Base-by-base conservation (phyloP, 257 asterid species). In the Marsdenia floribunda region DNA sequence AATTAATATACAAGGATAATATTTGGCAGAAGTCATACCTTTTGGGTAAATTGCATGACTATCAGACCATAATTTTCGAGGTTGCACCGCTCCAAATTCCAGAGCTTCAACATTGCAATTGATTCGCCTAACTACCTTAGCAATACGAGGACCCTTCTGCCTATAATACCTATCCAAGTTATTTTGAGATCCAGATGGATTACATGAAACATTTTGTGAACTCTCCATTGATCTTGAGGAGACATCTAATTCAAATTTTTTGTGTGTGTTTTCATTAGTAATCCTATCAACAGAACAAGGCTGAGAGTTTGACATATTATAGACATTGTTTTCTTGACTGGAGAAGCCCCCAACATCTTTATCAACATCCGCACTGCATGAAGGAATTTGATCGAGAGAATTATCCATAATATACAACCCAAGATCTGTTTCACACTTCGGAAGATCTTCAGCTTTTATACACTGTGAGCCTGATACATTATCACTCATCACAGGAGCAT, bases 101-200 rank as follows among this genome's bases (percentile, higher is more conserved):
- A 90, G 79, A 69, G 88, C 86, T 80, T 94, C 97, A 29, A 90
- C 93, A 70, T 83, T 92, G 90, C 97, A 94, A 80, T 80, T 89
- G 74, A 94, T 88, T 75, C 98, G 88, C 85, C 98, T 86, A 65
- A 94, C 90, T 64, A 95, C 97, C 83, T 89, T 95, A 12, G 99
- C 99, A 74, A 95, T 92, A 68, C 99, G 98, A 76, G 99, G 99
- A 47, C 99, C 99, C 85, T 89, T 92, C 83, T 89, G 97, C 75
- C 98, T 96, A 71, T 29, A 71, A 35, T 80, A 88, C 76, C 90
- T 84, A 80, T 92, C 98, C 85, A 90, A 72, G 75, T 83, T 85
- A 81, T 80, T 92, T 68, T 71, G 91, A 53, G 86, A 76, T 71
- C 81, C 79, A 58, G 90, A 79, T 74, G 88, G 83, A 68, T 76